Evolutionary conservation across 495 filamentous ascomycete species (phyloP).

Genomic region (Lepidopterella palustris): DNA sequence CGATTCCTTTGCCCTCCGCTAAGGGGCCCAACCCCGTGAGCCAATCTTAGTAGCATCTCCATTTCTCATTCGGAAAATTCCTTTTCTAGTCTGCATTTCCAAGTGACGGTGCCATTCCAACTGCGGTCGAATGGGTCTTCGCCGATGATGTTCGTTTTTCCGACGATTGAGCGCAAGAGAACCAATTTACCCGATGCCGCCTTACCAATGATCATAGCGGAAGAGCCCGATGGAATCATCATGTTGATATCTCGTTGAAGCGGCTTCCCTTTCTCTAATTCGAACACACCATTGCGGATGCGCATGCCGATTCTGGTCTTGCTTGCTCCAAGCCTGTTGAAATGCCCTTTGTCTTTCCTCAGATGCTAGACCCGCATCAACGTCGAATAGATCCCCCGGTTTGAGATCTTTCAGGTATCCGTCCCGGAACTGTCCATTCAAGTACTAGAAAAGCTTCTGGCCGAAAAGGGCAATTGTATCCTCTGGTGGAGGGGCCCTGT

Average conservation of each 20-base stretch:
- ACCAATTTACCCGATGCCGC: constrained; percentile 21
- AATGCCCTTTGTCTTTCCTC: constrained; percentile 3
- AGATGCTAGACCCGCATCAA: constrained; percentile 18
- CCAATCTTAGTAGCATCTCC: constrained; percentile 21
- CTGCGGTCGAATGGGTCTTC: constrained; percentile 7
- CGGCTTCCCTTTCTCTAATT: constrained; percentile 9
- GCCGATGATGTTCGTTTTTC: constrained; percentile 24
- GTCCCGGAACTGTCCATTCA: constrained; percentile 17
- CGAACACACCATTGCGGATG: not conserved
- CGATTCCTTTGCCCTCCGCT: constrained; percentile 25
- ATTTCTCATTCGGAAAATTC: constrained; percentile 12
- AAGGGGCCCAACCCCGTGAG: constrained; percentile 16
- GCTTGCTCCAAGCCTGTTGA: constrained; percentile 4
- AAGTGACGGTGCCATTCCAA: constrained; percentile 18
- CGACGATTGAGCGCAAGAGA: constrained; percentile 16
- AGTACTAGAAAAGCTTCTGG: constrained; percentile 12
- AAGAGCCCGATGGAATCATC: constrained; percentile 1
- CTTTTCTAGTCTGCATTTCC: constrained; percentile 10
- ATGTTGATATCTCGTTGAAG: constrained; percentile 9
- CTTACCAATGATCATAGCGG: constrained; percentile 22
- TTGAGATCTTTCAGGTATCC: constrained; percentile 19
- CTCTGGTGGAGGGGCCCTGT: constrained; percentile 16
- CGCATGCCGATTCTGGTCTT: constrained; percentile 2
- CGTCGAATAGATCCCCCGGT: constrained; percentile 7
- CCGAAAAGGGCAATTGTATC: constrained; percentile 20